These are phyloP conservation scores for Tylopilus sp. DNA, from an alignment of 768 basidiomycete genomes.

Conservation along the genomic window DNA sequence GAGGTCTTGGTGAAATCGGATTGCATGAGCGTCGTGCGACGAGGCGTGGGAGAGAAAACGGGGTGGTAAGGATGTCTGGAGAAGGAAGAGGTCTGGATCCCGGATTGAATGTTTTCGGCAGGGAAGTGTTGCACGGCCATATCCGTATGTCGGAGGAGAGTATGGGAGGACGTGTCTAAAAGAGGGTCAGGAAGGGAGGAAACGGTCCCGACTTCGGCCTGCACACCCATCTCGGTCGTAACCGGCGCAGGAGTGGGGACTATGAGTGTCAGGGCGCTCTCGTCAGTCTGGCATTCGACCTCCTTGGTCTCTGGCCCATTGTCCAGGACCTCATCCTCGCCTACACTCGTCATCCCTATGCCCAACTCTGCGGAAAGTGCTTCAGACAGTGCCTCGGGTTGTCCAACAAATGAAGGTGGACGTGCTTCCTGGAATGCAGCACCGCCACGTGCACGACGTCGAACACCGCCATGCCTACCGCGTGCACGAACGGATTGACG, in stretches of 20 bases:
- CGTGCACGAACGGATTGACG: conserved; percentile 55
- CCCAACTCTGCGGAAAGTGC: conserved; percentile 68
- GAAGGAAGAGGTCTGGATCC: conserved; percentile 35
- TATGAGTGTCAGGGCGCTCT: conserved; percentile 29
- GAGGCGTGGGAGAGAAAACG: conserved; percentile 25
- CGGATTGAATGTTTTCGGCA: conserved; percentile 30
- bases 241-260: conserved; percentile 29
- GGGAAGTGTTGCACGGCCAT: conserved; percentile 47
- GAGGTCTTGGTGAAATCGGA: conserved; percentile 35
- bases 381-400: conserved; percentile 68
- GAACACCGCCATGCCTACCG: conserved; percentile 45
- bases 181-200: conserved; percentile 12
- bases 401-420: conserved; percentile 66
- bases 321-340: conserved; percentile 38
- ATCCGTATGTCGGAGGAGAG: conserved; percentile 34
- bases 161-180: conserved; percentile 45
- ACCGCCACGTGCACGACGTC: conserved; percentile 60
- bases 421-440: conserved; percentile 67
- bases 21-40: conserved; percentile 49
- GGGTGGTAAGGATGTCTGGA: conserved; percentile 22
- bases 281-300: conserved; percentile 65
- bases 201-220: conserved; percentile 31
- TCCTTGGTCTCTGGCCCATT: conserved; percentile 55
- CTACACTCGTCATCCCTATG: conserved; percentile 41
- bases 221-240: conserved; percentile 40